phyloP scores from a whole-genome alignment of 257 asterid species.

The Prunella vulgaris region DNA sequence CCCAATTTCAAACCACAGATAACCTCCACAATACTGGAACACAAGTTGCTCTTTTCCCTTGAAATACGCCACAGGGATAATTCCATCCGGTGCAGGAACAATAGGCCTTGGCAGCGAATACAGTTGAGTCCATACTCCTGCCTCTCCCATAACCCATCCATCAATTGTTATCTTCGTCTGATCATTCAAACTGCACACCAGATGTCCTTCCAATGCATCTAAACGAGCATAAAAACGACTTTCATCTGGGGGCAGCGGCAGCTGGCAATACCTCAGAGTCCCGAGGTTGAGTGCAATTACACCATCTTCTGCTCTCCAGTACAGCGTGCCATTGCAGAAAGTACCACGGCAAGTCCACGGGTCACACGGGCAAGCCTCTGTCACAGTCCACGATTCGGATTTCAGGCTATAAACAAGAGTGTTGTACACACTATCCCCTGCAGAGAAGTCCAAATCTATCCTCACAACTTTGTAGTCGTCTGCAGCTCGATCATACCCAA shows the following conservation, averaged over 20 bases:
- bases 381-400: background rate
- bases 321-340: background rate
- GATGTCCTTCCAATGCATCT: background rate
- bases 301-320: background rate
- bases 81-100: no score
- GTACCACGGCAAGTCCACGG: background rate
- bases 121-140: background rate
- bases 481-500: background rate
- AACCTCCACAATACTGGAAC: background rate
- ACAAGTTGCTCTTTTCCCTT: constrained; percentile 4
- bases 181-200: background rate
- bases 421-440: background rate
- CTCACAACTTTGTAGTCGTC: background rate
- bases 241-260: background rate
- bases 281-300: background rate
- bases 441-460: background rate
- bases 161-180: background rate
- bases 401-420: background rate
- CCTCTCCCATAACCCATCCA: background rate
- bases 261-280: background rate
- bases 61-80: background rate
- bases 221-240: fast-evolving
- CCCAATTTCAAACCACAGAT: background rate
- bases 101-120: background rate
- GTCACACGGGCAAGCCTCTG: background rate